Percentiles rank a stretch among this genome's conserved stretches.
Conservation (phyloP, 2,329 filamentous ascomycete species). For the Leptographium procerum region DNA sequence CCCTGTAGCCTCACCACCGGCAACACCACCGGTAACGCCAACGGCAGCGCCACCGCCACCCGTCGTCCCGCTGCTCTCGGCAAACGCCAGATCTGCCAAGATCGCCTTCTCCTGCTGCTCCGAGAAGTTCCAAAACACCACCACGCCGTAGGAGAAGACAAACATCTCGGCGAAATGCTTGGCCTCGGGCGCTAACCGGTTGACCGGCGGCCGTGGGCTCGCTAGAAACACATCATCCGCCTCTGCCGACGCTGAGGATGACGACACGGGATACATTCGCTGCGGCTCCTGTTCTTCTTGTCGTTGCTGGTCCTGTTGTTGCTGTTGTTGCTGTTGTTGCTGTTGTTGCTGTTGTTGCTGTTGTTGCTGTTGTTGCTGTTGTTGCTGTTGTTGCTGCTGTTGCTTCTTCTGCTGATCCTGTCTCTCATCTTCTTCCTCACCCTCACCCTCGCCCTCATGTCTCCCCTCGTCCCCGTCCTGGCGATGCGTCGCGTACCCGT, state of each 20-base stretch:
- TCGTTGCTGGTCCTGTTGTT: neutral
- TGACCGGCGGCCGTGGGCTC: slow-evolving; percentile 24
- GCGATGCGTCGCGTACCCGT: slow-evolving; percentile 52
- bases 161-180: slow-evolving; percentile 90
- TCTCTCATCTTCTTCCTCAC: too few relatives aligned
- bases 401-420: too few relatives aligned
- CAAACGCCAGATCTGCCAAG: slow-evolving; percentile 87
- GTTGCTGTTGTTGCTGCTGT: too few relatives aligned
- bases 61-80: slow-evolving; percentile 46
- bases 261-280: neutral
- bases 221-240: neutral
- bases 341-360: neutral
- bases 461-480: neutral
- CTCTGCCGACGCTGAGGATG: neutral
- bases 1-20: too few relatives aligned
- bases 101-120: slow-evolving; percentile 95
- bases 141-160: slow-evolving; percentile 92
- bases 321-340: slow-evolving; percentile 1
- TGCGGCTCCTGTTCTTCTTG: slow-evolving; percentile 8
- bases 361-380: too few relatives aligned
- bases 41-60: slow-evolving; percentile 31
- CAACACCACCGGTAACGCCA: too few relatives aligned
- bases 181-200: slow-evolving; percentile 55
- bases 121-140: slow-evolving; percentile 98
- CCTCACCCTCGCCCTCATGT: neutral